phyloP scores from a whole-genome alignment of 2,329 filamentous ascomycete genomes.

The Phoma herbarum region DNA sequence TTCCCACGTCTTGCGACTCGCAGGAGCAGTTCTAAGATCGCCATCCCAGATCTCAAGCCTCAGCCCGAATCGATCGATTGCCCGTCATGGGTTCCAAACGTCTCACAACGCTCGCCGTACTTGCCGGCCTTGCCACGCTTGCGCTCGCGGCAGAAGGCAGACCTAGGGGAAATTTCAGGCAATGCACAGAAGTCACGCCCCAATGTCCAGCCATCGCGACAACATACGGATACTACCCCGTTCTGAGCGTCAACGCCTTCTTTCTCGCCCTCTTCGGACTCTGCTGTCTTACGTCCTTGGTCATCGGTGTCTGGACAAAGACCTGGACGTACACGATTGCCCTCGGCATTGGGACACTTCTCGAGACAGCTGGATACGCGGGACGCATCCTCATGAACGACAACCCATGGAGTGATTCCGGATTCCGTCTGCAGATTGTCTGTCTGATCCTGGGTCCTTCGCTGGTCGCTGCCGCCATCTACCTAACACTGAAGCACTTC shows the following conservation, averaged over 20 bases:
- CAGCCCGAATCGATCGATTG: not conserved
- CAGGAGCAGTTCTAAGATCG: not conserved
- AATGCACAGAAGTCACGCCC: constrained; percentile 35
- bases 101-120: constrained; percentile 6
- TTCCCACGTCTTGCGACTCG: not conserved
- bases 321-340: constrained; percentile 54
- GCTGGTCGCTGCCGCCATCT: constrained; percentile 58
- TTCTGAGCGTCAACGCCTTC: constrained; percentile 51
- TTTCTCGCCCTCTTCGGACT: constrained; percentile 42
- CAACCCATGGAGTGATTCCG: constrained; percentile 55
- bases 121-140: constrained; percentile 7
- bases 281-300: constrained; percentile 28
- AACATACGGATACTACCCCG: constrained; percentile 53
- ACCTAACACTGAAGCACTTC: constrained; percentile 58
- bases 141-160: constrained; percentile 25
- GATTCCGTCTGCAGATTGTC: constrained; percentile 56
- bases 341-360: constrained; percentile 51
- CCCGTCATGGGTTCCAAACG: constrained; percentile 10
- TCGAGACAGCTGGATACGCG: constrained; percentile 56
- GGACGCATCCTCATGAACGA: constrained; percentile 54
- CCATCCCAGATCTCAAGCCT: constrained; percentile 1
- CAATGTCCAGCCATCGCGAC: constrained; percentile 48
- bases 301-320: constrained; percentile 43
- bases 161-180: constrained; percentile 34
- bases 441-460: constrained; percentile 56